A percentile compares a stretch with the other conserved stretches of the same genome.
Conservation (phyloP, 2,329 filamentous ascomycete genomes). For the Talaromyces sp. region DNA sequence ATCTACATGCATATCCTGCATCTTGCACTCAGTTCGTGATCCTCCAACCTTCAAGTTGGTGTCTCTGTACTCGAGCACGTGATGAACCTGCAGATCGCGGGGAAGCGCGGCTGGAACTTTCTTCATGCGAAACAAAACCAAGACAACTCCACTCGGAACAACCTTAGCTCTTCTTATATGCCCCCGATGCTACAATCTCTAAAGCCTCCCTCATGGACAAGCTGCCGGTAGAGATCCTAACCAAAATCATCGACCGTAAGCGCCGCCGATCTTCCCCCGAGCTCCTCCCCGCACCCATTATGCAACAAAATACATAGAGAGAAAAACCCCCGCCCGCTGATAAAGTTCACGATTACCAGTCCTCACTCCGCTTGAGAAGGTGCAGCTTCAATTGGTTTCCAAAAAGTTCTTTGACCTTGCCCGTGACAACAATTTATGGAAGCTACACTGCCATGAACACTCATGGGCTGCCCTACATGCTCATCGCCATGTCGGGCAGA, state of each 20-base stretch:
- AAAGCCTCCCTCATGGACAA: slow-evolving; percentile 48
- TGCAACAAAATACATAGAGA: slow-evolving; percentile 8
- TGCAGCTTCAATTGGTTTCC: slow-evolving; percentile 70
- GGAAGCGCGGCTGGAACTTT: slow-evolving; percentile 17
- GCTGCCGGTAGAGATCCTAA: slow-evolving; percentile 66
- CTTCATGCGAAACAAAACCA: slow-evolving; percentile 13
- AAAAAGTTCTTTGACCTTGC: slow-evolving; percentile 66
- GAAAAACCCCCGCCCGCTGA: slow-evolving; percentile 22
- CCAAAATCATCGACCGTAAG: slow-evolving; percentile 66
- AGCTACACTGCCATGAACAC: slow-evolving; percentile 69
- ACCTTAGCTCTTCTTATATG: slow-evolving; percentile 11
- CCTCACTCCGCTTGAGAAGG: slow-evolving; percentile 66
- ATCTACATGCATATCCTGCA: no score
- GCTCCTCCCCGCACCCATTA: slow-evolving; percentile 25
- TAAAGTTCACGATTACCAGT: slow-evolving; percentile 45
- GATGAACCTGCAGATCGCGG: slow-evolving; percentile 26
- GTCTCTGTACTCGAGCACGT: slow-evolving; percentile 19
- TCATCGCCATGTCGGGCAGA: slow-evolving; percentile 22
- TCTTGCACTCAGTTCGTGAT: no score
- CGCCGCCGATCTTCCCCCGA: slow-evolving; percentile 23
- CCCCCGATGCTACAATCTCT: slow-evolving; percentile 30
- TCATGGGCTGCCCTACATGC: slow-evolving; percentile 65
- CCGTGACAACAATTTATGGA: slow-evolving; percentile 78
- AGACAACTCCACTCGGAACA: slow-evolving; percentile 7
- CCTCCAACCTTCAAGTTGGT: no score